A percentile compares a stretch with the other conserved stretches of the same genome.
These are phyloP conservation scores for Cryptococcus maquisensis DNA, from an alignment of 1,284 basidiomycete genomes.

Conservation along the genomic window DNA sequence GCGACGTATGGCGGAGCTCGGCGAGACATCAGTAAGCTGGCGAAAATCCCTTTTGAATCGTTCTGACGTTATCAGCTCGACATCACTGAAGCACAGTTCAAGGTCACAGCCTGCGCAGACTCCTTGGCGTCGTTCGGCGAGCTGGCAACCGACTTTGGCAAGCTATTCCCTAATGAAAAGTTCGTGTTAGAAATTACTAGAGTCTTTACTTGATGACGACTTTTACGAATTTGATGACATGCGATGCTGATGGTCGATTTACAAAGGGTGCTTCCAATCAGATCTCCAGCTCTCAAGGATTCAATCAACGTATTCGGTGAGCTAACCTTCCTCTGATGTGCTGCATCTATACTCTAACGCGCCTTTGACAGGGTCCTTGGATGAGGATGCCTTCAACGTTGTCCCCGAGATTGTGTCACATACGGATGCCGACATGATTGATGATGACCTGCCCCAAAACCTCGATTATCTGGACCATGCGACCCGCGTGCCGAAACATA, in stretches of 20 bases:
- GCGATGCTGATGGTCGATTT: neutral
- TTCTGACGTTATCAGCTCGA: constrained; percentile 19
- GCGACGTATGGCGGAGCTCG: constrained; percentile 20
- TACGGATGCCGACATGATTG: constrained; percentile 88
- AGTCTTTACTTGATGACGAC: neutral
- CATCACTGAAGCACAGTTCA: constrained; percentile 25
- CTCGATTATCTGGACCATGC: constrained; percentile 79
- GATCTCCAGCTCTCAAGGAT: constrained; percentile 24
- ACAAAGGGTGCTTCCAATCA: constrained; percentile 2
- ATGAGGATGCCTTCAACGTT: constrained; percentile 73
- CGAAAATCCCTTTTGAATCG: neutral
- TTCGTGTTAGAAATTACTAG: constrained; percentile 2
- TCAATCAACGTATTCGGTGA: constrained; percentile 39
- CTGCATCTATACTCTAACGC: constrained; percentile 52
- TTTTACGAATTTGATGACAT: neutral
- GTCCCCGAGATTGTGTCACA: constrained; percentile 62
- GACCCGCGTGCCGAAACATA: constrained; percentile 14
- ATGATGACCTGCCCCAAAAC: constrained; percentile 86
- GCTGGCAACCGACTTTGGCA: constrained; percentile 39
- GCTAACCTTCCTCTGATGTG: neutral
- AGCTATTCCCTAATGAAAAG: constrained; percentile 18
- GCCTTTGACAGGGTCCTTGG: constrained; percentile 69
- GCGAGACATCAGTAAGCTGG: constrained; percentile 21
- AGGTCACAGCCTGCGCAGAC: constrained; percentile 48
- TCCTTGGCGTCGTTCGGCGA: constrained; percentile 41